Evolutionary conservation across 73 alveolate species (phyloP), one percentile per base, ranked within the genome.

Genomic region (Stentor coeruleus): DNA sequence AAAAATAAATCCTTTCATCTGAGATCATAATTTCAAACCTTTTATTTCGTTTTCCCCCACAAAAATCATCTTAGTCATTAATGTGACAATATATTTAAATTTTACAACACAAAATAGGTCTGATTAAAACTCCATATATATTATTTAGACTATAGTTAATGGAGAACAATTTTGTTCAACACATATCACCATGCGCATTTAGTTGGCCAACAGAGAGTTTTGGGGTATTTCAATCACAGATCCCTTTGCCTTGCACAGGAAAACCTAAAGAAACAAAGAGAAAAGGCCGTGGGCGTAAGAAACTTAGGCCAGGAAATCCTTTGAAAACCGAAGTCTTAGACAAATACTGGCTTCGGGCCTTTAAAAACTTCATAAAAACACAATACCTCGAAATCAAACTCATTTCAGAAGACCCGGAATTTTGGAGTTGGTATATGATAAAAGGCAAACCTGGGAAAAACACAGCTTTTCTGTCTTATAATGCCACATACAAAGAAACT

Each of bases 91-190:
- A n/a, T n/a, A n/a, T n/a, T n/a, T n/a, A n/a, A n/a, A n/a, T n/a
- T n/a, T n/a, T n/a, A n/a, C n/a, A n/a, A n/a, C n/a, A n/a, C n/a
- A n/a, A n/a, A n/a, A n/a, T n/a, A n/a, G n/a, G n/a, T n/a, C n/a
- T n/a, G n/a, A n/a, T n/a, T n/a, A n/a, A n/a, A n/a, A n/a, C n/a
- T n/a, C n/a, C n/a, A n/a, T n/a, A n/a, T n/a, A n/a, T n/a, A n/a
- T n/a, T n/a, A n/a, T n/a, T n/a, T n/a, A n/a, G n/a, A n/a, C n/a
- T n/a, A 49, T 49, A 49, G 6, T 20, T 20, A 49, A 49, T 49
- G 66, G 66, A 49, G 66, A 49, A 49, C 66, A 49, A 49, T 49
- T 49, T 49, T 6, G 6, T 49, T 49, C 66, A 49, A 49, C 66
- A 49, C 6, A 49, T 49, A n/a, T 49, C 6, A 6, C 6, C 20